Base-by-base conservation (phyloP, 2,329 filamentous ascomycete genomes). In the Talaromyces sp. region DNA sequence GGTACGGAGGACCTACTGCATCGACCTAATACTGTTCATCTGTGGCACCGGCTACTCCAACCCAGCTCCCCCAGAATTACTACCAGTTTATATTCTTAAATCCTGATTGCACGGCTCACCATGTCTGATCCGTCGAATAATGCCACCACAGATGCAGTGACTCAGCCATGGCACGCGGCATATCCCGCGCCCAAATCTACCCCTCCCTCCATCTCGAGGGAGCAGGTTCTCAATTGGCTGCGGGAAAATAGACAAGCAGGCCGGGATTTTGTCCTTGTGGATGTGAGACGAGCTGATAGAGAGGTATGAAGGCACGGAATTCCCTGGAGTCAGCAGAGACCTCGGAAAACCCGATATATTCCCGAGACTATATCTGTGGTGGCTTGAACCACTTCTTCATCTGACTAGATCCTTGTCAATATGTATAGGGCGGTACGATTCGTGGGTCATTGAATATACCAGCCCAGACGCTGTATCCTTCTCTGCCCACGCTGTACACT, bases 401-500 rank as follows among this genome's bases (percentile, higher is more conserved):
- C 44, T 32, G 27, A 39, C 46, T 19, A 10, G 5, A 27, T 27
- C 24, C 24, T 27, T 14, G n/a, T 16, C 19, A 41, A 10, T 24
- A 10, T 33, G 17, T 8, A 9, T 24, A 63, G 82, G 85, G 86
- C 22, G 85, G 84, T 36, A 86, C 83, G 0, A 81, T 88, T 49
- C 70, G 71, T 8, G 79, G 77, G 2, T 85, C 84, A 1, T 73
- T 87, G 19, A 77, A 76, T 51, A 64, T 75, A 0, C 73, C 72
- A 1, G 73, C 74, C 1, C 74, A 77, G 56, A 75, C 66, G 49
- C 55, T 77, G 3, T 74, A 73, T 50, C 65, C 63, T 7, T 66
- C 68, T 0, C 55, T 76, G 6, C 66, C 73, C 20, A 70, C 69
- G 0, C 37, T 76, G 13, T 72, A 73, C 51, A 49, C 54, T 2